These are phyloP conservation scores for Cercospora janseana DNA, from an alignment of 2,329 filamentous ascomycete species.

Conservation along the genomic window DNA sequence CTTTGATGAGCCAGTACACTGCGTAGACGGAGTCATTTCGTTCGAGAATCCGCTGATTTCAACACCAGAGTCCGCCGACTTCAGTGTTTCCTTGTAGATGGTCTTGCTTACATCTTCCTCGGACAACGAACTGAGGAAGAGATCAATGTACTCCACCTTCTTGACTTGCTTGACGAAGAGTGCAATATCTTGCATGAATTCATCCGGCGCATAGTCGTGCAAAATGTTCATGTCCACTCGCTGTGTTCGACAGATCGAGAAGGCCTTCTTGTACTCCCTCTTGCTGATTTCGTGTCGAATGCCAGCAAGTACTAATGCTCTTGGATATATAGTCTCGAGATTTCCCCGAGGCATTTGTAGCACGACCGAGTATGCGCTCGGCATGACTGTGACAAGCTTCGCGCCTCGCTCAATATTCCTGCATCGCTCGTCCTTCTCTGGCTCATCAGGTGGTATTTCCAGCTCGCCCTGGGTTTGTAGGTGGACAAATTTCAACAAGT, in stretches of 20 bases:
- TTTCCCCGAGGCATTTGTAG: slow-evolving; percentile 97
- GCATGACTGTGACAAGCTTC: slow-evolving; percentile 82
- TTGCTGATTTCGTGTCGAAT: slow-evolving; percentile 77
- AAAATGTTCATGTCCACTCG: slow-evolving; percentile 97
- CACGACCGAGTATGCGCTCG: slow-evolving; percentile 78
- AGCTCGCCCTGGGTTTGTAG: slow-evolving; percentile 63
- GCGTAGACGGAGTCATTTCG: slow-evolving; percentile 9
- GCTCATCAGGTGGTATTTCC: slow-evolving; percentile 80
- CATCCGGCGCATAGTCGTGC: slow-evolving; percentile 84
- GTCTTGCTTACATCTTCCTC: slow-evolving; percentile 92
- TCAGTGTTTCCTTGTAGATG: slow-evolving; percentile 85
- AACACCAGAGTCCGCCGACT: slow-evolving; percentile 37
- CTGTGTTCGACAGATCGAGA: slow-evolving; percentile 83
- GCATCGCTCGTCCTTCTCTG: slow-evolving; percentile 87
- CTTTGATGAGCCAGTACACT: slow-evolving; percentile 52
- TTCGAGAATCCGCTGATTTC: slow-evolving; percentile 17
- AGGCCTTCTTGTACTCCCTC: slow-evolving; percentile 80
- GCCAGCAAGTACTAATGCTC: slow-evolving; percentile 86
- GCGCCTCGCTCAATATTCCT: slow-evolving; percentile 88
- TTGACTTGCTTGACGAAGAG: slow-evolving; percentile 82
- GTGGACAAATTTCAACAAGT: slow-evolving; percentile 92
- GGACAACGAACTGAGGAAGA: slow-evolving; percentile 62
- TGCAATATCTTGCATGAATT: slow-evolving; percentile 74
- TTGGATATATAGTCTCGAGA: slow-evolving; percentile 88
- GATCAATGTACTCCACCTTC: slow-evolving; percentile 77